Conservation (phyloP, 2,329 filamentous ascomycete species). For the Aspergillus vadensis region DNA sequence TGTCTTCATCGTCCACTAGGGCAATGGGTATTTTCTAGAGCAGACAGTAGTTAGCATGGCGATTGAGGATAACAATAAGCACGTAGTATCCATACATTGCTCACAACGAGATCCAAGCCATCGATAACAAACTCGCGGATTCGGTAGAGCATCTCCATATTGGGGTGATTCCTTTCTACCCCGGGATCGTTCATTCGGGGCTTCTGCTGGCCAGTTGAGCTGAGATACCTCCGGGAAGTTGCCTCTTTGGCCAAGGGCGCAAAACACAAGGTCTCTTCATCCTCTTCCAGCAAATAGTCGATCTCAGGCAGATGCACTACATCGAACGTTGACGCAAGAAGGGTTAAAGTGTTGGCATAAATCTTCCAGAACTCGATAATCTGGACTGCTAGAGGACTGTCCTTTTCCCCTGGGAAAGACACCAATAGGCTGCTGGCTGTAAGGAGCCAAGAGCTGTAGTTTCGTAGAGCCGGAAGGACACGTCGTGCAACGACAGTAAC, state of each 20-base stretch:
- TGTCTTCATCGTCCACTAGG: constrained; percentile 49
- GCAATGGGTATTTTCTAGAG: constrained; percentile 51
- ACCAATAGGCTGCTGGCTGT: constrained; percentile 57
- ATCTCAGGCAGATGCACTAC: constrained; percentile 58
- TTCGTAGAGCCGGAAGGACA: constrained; percentile 64
- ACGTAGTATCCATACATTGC: constrained; percentile 38
- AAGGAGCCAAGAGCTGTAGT: constrained; percentile 70
- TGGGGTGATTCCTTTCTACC: constrained; percentile 57
- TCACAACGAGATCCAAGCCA: constrained; percentile 60
- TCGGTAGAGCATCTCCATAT: constrained; percentile 68
- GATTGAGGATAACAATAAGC: background rate
- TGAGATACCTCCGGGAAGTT: constrained; percentile 56
- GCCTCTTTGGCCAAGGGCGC: constrained; percentile 58
- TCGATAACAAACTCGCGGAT: constrained; percentile 65
- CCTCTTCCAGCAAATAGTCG: constrained; percentile 68
- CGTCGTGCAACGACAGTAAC: constrained; percentile 62
- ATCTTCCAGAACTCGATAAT: constrained; percentile 66
- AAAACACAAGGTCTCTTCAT: constrained; percentile 67
- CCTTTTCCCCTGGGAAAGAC: constrained; percentile 52
- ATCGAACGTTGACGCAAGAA: constrained; percentile 61
- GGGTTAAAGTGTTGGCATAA: constrained; percentile 64
- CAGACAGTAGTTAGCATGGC: constrained; percentile 21
- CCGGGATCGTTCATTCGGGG: constrained; percentile 54
- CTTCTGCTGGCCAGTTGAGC: constrained; percentile 50
- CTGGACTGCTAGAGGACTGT: constrained; percentile 57